Evolutionary conservation across 306 rosid genomes (phyloP).

Genomic region (Sindora glabra): DNA sequence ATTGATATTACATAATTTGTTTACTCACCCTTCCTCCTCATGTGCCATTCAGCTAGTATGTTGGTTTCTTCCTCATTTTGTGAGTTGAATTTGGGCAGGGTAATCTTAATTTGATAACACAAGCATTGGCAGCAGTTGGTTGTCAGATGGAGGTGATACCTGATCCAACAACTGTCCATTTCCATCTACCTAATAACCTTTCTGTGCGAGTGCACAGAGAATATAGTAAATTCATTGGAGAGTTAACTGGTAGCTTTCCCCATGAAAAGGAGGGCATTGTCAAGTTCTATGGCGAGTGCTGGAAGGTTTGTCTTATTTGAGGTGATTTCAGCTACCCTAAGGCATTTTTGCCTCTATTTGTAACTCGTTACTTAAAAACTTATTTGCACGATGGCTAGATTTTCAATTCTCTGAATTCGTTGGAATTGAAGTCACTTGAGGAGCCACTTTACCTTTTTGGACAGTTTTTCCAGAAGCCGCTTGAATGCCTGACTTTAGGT

Average conservation of each 20-base stretch:
- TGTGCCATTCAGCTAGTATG: neutral
- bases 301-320: slow-evolving; percentile 74
- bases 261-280: slow-evolving; percentile 86
- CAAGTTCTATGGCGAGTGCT: slow-evolving; percentile 81
- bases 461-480: slow-evolving; percentile 86
- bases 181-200: slow-evolving; percentile 70
- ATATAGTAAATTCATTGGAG: slow-evolving; percentile 61
- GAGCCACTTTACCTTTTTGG: slow-evolving; percentile 96
- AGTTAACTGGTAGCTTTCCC: slow-evolving; percentile 57
- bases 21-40: neutral
- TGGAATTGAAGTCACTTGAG: slow-evolving; percentile 92
- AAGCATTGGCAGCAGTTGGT: slow-evolving; percentile 95
- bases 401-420: slow-evolving; percentile 84
- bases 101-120: slow-evolving; percentile 90
- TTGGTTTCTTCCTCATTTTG: slow-evolving; percentile 7
- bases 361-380: slow-evolving; percentile 17
- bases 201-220: slow-evolving; percentile 81
- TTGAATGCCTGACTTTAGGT: slow-evolving; percentile 91
- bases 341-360: slow-evolving; percentile 26
- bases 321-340: slow-evolving; percentile 32
- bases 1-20: neutral
- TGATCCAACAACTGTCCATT: slow-evolving; percentile 96
- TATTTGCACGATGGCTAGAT: slow-evolving; percentile 45
- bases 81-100: slow-evolving; percentile 52
- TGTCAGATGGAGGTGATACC: slow-evolving; percentile 80